A percentile compares a stretch with the other conserved stretches of the same genome.
Conservation (phyloP, 805 yeast species). For the Candida takata region DNA sequence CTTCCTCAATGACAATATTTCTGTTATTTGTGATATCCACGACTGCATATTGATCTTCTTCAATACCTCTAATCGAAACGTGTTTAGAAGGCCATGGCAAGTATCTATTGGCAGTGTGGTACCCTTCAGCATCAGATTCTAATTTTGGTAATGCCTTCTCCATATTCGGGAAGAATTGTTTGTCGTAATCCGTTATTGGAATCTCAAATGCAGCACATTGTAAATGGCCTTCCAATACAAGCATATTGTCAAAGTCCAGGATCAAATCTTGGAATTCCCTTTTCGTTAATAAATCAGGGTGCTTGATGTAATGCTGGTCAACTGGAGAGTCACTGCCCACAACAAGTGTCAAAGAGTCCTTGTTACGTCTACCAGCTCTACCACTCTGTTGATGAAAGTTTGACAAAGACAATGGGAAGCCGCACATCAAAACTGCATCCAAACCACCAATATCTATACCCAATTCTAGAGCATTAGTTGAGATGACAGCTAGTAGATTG, state of each 20-base stretch:
- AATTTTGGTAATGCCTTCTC: slow-evolving; percentile 26
- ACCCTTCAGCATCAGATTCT: slow-evolving; percentile 37
- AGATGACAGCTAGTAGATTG: slow-evolving; percentile 73
- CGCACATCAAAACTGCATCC: slow-evolving; percentile 88
- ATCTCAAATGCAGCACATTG: slow-evolving; percentile 93
- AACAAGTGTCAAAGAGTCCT: slow-evolving; percentile 78
- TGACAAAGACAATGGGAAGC: slow-evolving; percentile 83
- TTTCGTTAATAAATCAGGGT: slow-evolving; percentile 53
- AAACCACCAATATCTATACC: slow-evolving; percentile 93
- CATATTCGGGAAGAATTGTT: slow-evolving; percentile 42
- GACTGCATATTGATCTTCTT: slow-evolving; percentile 77
- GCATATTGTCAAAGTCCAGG: slow-evolving; percentile 51
- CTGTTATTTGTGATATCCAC: slow-evolving; percentile 79
- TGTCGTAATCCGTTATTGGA: slow-evolving; percentile 55
- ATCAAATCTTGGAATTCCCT: slow-evolving; percentile 51
- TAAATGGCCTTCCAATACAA: slow-evolving; percentile 72
- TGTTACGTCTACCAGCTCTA: slow-evolving; percentile 85
- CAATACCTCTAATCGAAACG: slow-evolving; percentile 78
- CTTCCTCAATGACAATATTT: slow-evolving; percentile 75
- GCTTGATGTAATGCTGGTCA: slow-evolving; percentile 74
- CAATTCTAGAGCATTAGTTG: slow-evolving; percentile 91
- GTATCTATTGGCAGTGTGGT: slow-evolving; percentile 49
- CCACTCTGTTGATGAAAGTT: slow-evolving; percentile 95
- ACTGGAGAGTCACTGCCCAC: slow-evolving; percentile 81
- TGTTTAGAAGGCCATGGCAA: slow-evolving; percentile 76